Conservation (phyloP, 2,329 filamentous ascomycete species). For the Plenodomus tracheiphilus region DNA sequence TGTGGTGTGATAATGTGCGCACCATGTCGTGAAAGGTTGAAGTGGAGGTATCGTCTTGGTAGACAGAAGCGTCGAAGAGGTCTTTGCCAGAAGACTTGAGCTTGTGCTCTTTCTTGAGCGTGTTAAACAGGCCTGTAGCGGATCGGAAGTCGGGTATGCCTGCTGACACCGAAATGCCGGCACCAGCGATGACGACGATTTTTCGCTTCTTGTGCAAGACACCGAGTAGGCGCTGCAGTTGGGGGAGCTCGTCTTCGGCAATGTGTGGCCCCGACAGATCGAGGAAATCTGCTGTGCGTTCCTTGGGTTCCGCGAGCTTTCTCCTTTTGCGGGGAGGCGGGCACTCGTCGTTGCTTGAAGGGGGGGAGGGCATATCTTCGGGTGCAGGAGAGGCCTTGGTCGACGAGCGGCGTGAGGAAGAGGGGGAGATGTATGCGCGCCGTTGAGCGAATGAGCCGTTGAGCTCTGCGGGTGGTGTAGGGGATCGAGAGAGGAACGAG, state of each 20-base stretch:
- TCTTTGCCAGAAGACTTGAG: constrained; percentile 92
- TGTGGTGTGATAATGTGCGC: constrained; percentile 79
- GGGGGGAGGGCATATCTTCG: constrained; percentile 49
- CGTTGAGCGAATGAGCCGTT: constrained; percentile 35
- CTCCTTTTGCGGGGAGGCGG: constrained; percentile 76
- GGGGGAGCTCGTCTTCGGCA: constrained; percentile 59
- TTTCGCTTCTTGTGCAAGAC: constrained; percentile 87
- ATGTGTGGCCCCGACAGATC: constrained; percentile 64
- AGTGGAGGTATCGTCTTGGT: constrained; percentile 87
- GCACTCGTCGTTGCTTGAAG: constrained; percentile 61
- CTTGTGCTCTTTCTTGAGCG: constrained; percentile 82
- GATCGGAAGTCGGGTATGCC: constrained; percentile 98
- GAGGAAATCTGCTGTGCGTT: constrained; percentile 80
- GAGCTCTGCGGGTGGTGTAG: constrained; percentile 37
- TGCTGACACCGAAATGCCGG: constrained; percentile 94
- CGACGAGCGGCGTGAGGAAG: constrained; percentile 52
- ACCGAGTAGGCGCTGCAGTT: constrained; percentile 71
- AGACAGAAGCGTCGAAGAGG: constrained; percentile 95
- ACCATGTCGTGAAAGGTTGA: constrained; percentile 96
- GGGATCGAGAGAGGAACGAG: constrained; percentile 32
- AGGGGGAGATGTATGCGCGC: constrained; percentile 42
- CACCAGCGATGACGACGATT: constrained; percentile 94
- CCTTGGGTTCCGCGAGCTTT: constrained; percentile 58
- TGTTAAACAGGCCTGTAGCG: constrained; percentile 83
- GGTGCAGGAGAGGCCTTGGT: constrained; percentile 51